A percentile compares a stretch with the other conserved stretches of the same genome.
phyloP scores from a whole-genome alignment of 2,329 filamentous ascomycete species.

The Colletotrichum falcatum region DNA sequence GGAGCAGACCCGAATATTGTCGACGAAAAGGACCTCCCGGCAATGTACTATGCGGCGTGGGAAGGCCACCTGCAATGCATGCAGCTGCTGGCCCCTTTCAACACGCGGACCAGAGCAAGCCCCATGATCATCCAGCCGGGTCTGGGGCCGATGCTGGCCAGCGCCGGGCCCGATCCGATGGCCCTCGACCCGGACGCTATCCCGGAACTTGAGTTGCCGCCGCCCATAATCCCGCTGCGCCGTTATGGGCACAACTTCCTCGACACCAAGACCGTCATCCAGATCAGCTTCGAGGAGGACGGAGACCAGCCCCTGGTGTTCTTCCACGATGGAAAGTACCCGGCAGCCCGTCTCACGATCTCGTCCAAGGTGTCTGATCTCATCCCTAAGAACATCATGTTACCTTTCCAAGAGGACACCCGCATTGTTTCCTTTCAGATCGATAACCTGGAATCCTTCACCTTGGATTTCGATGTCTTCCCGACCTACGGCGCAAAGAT shows the following conservation, averaged over 20 bases:
- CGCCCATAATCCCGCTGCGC: conserved; percentile 93
- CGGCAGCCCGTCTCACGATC: conserved; percentile 92
- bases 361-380: conserved; percentile 96
- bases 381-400: conserved; percentile 94
- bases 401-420: conserved; percentile 96
- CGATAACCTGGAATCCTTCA: conserved; percentile 91
- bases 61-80: conserved; percentile 97
- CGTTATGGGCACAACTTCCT: conserved; percentile 98
- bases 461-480: conserved; percentile 97
- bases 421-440: conserved; percentile 95
- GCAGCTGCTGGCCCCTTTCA: conserved; percentile 79
- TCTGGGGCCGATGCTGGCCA: conserved; percentile 60
- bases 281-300: conserved; percentile 86
- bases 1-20: conserved; percentile 82
- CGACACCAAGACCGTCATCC: conserved; percentile 95
- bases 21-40: conserved; percentile 92
- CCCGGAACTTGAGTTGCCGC: conserved; percentile 89
- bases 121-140: conserved; percentile 58
- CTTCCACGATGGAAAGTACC: conserved; percentile 97
- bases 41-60: conserved; percentile 99
- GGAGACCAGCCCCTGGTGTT: conserved; percentile 86
- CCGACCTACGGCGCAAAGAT: conserved; percentile 97
- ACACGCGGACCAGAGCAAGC: conserved; percentile 57
- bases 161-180: conserved; percentile 68
- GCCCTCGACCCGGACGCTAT: conserved; percentile 87